Evolutionary conservation across 805 yeast species (phyloP).

Genomic region (Candida ulmi): DNA sequence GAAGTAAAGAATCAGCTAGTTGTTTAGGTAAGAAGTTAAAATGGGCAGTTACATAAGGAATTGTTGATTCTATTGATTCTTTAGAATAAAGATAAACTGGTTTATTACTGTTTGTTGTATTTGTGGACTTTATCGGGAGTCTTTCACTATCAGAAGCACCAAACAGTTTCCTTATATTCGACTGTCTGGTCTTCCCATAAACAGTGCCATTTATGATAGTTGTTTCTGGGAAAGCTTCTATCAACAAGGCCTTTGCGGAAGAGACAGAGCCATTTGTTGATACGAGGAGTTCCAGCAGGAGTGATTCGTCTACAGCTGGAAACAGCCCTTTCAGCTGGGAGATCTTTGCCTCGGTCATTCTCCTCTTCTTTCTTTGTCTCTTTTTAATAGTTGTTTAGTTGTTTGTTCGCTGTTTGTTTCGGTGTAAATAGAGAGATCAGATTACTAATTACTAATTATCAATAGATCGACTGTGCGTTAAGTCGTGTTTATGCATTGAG

Average conservation of each 20-base stretch:
- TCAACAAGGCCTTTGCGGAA: constrained; percentile 34
- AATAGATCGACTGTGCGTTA: no score
- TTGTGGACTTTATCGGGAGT: constrained; percentile 9
- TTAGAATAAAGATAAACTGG: constrained; percentile 42
- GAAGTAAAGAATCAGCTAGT: constrained; percentile 40
- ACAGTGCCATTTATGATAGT: background rate
- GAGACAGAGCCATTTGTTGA: constrained; percentile 49
- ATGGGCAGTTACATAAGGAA: constrained; percentile 48
- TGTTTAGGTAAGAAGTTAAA: constrained; percentile 46
- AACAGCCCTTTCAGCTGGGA: constrained; percentile 29
- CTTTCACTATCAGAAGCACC: constrained; percentile 10
- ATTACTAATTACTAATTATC: no score
- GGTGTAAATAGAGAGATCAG: no score
- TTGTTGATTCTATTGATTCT: constrained; percentile 40
- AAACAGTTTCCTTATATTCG: constrained; percentile 15
- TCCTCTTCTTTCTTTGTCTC: background rate
- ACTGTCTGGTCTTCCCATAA: constrained; percentile 7
- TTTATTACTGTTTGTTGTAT: constrained; percentile 17
- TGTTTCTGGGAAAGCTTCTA: constrained; percentile 24
- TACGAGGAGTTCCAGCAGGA: constrained; percentile 44
- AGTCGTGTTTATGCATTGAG: no score
- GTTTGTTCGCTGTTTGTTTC: no score
- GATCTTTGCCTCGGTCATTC: constrained; percentile 35
- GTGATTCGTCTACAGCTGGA: constrained; percentile 37
- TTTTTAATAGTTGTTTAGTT: no score